phyloP scores from a whole-genome alignment of 2,329 filamentous ascomycete species.

The Diaporthe vexans region DNA sequence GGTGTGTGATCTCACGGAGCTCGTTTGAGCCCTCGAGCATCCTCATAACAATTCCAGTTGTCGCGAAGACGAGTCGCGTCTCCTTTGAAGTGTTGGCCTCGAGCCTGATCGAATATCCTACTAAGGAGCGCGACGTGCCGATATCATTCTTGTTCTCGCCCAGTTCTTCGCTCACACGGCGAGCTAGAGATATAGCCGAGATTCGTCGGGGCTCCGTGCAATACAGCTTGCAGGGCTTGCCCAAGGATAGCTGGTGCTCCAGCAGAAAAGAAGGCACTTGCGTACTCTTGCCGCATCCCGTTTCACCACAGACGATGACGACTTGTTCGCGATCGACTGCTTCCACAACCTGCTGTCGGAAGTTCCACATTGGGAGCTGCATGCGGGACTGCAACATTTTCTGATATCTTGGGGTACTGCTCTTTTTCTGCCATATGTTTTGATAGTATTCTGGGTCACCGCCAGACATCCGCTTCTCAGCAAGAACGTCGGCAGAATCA shows the following conservation, averaged over 20 bases:
- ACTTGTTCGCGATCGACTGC: conserved; percentile 86
- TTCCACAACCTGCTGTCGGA: conserved; percentile 81
- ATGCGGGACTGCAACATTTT: conserved; percentile 83
- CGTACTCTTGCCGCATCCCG: conserved; percentile 96
- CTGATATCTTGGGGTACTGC: conserved; percentile 73
- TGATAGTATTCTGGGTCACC: conserved; percentile 65
- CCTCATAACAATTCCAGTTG: conserved; percentile 92
- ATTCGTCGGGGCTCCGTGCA: conserved; percentile 97
- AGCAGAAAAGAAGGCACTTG: conserved; percentile 96
- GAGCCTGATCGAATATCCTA: conserved; percentile 94
- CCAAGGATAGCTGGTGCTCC: conserved; percentile 86
- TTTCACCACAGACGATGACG: conserved; percentile 95
- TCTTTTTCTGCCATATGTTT: conserved; percentile 72
- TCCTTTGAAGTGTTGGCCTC: conserved; percentile 88
- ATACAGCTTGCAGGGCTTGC: conserved; percentile 89
- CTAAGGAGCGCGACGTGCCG: conserved; percentile 84
- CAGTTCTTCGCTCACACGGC: conserved; percentile 93
- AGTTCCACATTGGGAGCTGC: conserved; percentile 91
- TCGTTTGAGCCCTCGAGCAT: conserved; percentile 95
- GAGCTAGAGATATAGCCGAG: conserved; percentile 93
- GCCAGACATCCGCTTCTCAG: conserved; percentile 57
- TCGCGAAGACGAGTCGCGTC: conserved; percentile 91
- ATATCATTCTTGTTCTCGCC: conserved; percentile 87
- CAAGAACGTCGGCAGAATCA: conserved; percentile 64
- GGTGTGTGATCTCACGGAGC: conserved; percentile 89